phyloP scores from a whole-genome alignment of 2,329 filamentous ascomycete species.

The Penicillium sp. region DNA sequence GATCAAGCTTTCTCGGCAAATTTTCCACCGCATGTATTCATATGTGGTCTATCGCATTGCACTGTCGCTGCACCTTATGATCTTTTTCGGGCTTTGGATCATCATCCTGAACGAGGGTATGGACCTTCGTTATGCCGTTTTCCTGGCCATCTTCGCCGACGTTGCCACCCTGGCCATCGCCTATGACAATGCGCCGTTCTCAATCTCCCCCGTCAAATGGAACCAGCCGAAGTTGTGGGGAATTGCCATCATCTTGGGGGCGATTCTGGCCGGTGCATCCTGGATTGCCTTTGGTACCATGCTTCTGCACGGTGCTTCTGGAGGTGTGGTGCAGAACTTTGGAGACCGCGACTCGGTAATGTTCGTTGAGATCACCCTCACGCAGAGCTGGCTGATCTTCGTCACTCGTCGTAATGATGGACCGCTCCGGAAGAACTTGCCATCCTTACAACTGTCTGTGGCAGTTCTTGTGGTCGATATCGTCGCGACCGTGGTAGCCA shows the following conservation, averaged over 20 bases:
- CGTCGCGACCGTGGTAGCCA: slow-evolving; percentile 79
- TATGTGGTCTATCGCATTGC: slow-evolving; percentile 96
- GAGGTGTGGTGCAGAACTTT: slow-evolving; percentile 88
- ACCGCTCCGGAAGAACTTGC: slow-evolving; percentile 86
- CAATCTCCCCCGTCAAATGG: slow-evolving; percentile 87
- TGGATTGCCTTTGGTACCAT: slow-evolving; percentile 91
- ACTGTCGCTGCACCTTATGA: slow-evolving; percentile 84
- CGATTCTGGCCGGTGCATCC: slow-evolving; percentile 78
- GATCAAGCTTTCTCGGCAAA: slow-evolving; percentile 88
- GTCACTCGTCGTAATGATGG: slow-evolving; percentile 91
- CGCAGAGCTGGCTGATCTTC: slow-evolving; percentile 96
- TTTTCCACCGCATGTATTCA: slow-evolving; percentile 96
- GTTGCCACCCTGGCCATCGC: slow-evolving; percentile 90
- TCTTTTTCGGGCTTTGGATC: slow-evolving; percentile 91
- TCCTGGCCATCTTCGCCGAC: slow-evolving; percentile 93
- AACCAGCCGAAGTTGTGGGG: slow-evolving; percentile 93
- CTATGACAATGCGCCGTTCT: slow-evolving; percentile 90
- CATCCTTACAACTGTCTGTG: slow-evolving; percentile 79
- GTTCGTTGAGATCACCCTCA: slow-evolving; percentile 87
- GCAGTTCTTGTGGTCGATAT: slow-evolving; percentile 82
- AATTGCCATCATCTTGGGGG: slow-evolving; percentile 80
- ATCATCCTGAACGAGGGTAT: slow-evolving; percentile 81
- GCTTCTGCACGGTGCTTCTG: slow-evolving; percentile 65
- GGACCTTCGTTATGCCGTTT: slow-evolving; percentile 85
- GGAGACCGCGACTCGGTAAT: slow-evolving; percentile 79